Evolutionary conservation across 768 basidiomycete genomes (phyloP).

Genomic region (Tylopilus balloui): DNA sequence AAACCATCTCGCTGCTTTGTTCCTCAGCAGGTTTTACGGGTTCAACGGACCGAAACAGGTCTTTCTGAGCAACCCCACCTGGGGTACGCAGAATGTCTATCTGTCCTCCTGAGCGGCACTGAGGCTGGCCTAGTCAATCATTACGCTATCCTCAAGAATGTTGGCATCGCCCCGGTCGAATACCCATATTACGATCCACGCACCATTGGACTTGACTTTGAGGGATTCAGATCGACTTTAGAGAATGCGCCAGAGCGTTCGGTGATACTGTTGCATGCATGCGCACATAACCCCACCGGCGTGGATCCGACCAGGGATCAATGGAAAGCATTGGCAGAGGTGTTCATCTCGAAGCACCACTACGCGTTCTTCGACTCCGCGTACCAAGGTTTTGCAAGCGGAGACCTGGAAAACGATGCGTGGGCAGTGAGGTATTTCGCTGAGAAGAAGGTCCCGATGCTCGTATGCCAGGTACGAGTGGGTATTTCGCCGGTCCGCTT

Average conservation of each 20-base stretch:
- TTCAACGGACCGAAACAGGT: constrained; percentile 63
- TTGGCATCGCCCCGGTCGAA: constrained; percentile 78
- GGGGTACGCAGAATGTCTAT: constrained; percentile 55
- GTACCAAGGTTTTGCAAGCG: constrained; percentile 96
- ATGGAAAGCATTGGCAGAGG: constrained; percentile 74
- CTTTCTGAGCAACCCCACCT: constrained; percentile 90
- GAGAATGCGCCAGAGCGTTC: constrained; percentile 67
- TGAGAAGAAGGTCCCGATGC: constrained; percentile 63
- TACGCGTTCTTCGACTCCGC: constrained; percentile 94
- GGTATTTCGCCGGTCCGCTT: not conserved
- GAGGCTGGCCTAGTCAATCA: constrained; percentile 61
- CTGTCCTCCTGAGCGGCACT: constrained; percentile 1
- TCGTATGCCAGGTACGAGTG: constrained; percentile 76
- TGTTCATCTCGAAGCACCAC: constrained; percentile 69
- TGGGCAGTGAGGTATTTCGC: constrained; percentile 90
- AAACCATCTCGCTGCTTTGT: constrained; percentile 87
- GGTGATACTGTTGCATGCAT: constrained; percentile 87
- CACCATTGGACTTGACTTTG: constrained; percentile 83
- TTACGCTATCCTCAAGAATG: constrained; percentile 84
- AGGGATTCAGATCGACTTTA: constrained; percentile 58
- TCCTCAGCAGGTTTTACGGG: constrained; percentile 76
- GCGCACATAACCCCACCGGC: constrained; percentile 96
- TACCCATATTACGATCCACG: constrained; percentile 94
- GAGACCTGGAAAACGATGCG: constrained; percentile 86
- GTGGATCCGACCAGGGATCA: constrained; percentile 89